Percentiles rank a stretch among this genome's conserved stretches.
Conservation (phyloP, 2,329 filamentous ascomycete species). For the Ascochyta viciae-villosae region DNA sequence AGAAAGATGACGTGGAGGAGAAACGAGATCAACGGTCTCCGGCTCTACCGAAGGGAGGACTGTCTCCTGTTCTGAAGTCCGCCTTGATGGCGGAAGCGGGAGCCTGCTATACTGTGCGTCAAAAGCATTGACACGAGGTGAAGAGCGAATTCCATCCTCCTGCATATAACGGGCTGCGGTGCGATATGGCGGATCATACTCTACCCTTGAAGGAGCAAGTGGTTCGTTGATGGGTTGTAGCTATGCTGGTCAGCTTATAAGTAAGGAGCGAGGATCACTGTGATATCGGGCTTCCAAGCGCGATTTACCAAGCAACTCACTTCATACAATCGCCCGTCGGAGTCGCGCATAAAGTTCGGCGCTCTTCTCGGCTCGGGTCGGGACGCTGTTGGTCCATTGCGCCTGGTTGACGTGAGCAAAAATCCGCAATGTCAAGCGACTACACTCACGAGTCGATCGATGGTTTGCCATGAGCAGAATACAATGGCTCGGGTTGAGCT, state of each 20-base stretch:
- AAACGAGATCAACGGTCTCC: slow-evolving; percentile 31
- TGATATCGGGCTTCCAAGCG: slow-evolving; percentile 22
- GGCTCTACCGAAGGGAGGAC: slow-evolving; percentile 46
- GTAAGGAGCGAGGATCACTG: neutral
- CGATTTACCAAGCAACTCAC: slow-evolving; percentile 37
- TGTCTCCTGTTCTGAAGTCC: slow-evolving; percentile 41
- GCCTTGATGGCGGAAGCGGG: slow-evolving; percentile 24
- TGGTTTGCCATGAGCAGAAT: slow-evolving; percentile 16
- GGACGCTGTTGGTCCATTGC: slow-evolving; percentile 18
- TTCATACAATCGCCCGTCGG: slow-evolving; percentile 42
- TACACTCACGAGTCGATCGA: slow-evolving; percentile 29
- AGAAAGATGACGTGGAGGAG: slow-evolving; percentile 21
- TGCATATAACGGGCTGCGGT: slow-evolving; percentile 17
- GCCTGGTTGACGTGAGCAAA: slow-evolving; percentile 27
- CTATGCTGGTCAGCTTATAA: slow-evolving; percentile 35
- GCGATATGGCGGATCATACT: slow-evolving; percentile 24
- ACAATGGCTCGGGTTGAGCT: slow-evolving; percentile 14
- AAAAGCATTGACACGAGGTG: slow-evolving; percentile 20
- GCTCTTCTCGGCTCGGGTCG: slow-evolving; percentile 19
- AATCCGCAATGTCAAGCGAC: neutral
- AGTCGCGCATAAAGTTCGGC: slow-evolving; percentile 31
- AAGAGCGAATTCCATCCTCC: slow-evolving; percentile 20
- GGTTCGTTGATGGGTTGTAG: slow-evolving; percentile 38
- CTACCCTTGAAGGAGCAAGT: slow-evolving; percentile 18
- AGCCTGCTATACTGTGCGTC: slow-evolving; percentile 23